These are phyloP conservation scores for Desmodesmus armatus DNA, from an alignment of 139 green algal genomes.

Conservation along the genomic window DNA sequence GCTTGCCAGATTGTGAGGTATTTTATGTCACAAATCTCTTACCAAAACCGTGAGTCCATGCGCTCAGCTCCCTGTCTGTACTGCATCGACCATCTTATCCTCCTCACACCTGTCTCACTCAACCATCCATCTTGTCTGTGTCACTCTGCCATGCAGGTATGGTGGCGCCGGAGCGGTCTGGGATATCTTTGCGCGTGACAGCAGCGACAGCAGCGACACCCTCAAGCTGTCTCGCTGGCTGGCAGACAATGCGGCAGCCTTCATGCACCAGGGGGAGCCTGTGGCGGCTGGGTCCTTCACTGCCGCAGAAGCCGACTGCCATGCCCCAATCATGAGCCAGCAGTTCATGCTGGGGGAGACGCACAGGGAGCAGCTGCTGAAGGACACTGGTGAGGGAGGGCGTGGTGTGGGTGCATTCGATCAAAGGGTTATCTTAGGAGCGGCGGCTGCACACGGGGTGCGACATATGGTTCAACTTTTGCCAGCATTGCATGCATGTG, in stretches of 20 bases:
- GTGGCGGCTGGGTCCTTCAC: background rate
- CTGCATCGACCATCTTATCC: too few species aligned
- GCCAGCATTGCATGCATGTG: too few species aligned
- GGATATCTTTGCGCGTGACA: conserved; percentile 83
- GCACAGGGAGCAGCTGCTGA: background rate
- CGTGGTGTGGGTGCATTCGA: background rate
- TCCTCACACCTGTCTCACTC: background rate
- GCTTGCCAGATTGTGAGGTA: too few species aligned
- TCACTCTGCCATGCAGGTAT: conserved; percentile 8
- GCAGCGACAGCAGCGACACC: too few species aligned
- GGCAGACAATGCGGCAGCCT: background rate
- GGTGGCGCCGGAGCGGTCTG: conserved; percentile 80
- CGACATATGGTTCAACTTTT: background rate
- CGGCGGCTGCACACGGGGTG: background rate
- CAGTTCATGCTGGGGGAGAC: conserved; percentile 1
- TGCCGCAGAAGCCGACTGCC: background rate
- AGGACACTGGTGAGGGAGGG: background rate
- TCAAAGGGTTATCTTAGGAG: background rate
- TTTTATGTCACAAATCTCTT: too few species aligned
- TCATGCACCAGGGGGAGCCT: background rate
- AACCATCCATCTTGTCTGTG: background rate
- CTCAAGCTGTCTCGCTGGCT: conserved; percentile 57
- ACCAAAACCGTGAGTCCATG: too few species aligned
- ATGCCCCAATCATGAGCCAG: background rate
- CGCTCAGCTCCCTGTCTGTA: too few species aligned